Evolutionary conservation across 1,139 yeast species (phyloP), one percentile per base, ranked within the genome.

Genomic region (Lodderomyces oxycetoniae): DNA sequence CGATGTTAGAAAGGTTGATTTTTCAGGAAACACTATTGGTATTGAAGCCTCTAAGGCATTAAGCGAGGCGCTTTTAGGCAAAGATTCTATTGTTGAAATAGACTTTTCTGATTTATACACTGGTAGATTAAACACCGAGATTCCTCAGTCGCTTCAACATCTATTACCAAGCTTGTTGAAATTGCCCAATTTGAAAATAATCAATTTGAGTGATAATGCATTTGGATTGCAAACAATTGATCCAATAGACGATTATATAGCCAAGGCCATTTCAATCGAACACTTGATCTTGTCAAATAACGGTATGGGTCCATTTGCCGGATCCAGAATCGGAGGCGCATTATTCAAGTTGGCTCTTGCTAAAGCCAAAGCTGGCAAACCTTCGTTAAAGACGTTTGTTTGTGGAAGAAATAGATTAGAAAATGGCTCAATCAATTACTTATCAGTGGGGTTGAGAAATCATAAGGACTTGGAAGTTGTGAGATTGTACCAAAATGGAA

Each of bases 291-390:
- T 93, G 44, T 83, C 96, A 31, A 91, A 91, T 61, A 91, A 93
- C 57, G 98, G 98, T 36, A 81, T 91, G 78, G 98, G 98, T 15
- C 98, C 98, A 20, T 84, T 83, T 58, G 95, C 97, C 0, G 98
- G 98, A 48, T 82, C 93, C 35, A 75, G 95, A 57, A 84, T 91
- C 45, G 98, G 96, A 40, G 77, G 77, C 45, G 86, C 95, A 4
- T 72, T 91, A 39, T 86, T 70, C 61, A 71, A 73, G 49, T 71
- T 89, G 47, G 78, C 94, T n/a, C 59, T 60, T 32, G 78, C 77
- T 40, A 85, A 86, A 59, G 59, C 67, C 43, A 61, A 61, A 19
- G 55, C 62, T 25, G 60, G 62, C 23, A 57, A 60, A 33, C 62
- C 66, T 20, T 69, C 76, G 32, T 71, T 76, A 52, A 80, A 81